These are phyloP conservation scores for Prototheca cutis DNA, from an alignment of 163 green algal genomes.

Conservation along the genomic window DNA sequence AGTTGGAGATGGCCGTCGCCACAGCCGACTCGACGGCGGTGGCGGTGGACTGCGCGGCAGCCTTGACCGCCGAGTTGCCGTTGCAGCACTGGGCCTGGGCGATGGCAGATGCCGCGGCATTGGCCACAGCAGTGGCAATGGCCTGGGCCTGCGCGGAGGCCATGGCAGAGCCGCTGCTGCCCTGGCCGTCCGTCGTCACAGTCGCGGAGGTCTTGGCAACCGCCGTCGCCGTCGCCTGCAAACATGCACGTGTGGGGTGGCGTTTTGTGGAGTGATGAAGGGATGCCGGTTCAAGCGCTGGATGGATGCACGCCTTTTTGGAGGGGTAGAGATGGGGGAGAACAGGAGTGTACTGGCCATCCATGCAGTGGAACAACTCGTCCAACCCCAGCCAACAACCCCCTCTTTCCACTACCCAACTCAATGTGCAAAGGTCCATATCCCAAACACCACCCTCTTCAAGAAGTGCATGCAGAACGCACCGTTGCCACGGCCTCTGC, in stretches of 20 bases:
- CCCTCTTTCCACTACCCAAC: too few species aligned
- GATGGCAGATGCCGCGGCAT: background rate
- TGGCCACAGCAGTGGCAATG: background rate
- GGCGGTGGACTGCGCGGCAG: background rate
- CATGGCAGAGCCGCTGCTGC: slow-evolving; percentile 2
- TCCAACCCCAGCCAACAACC: too few species aligned
- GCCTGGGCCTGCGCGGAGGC: slow-evolving; percentile 3
- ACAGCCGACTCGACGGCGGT: background rate
- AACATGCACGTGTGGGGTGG: background rate
- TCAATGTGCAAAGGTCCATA: too few species aligned
- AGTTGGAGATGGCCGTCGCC: background rate
- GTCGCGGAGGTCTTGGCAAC: background rate
- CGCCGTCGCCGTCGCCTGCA: background rate
- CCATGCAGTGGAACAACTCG: too few species aligned
- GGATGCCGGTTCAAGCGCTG: background rate
- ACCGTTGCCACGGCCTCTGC: slow-evolving; percentile 5
- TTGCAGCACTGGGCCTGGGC: background rate
- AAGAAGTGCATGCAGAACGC: background rate
- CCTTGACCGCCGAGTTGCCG: background rate
- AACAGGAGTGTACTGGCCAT: too few species aligned
- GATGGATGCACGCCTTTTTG: too few species aligned
- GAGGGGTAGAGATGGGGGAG: too few species aligned
- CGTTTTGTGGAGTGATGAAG: background rate
- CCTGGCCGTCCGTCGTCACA: background rate
- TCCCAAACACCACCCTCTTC: too few species aligned